These are phyloP conservation scores for Aspergillus pseudotamarii DNA, from an alignment of 2,329 filamentous ascomycete genomes.

Conservation along the genomic window DNA sequence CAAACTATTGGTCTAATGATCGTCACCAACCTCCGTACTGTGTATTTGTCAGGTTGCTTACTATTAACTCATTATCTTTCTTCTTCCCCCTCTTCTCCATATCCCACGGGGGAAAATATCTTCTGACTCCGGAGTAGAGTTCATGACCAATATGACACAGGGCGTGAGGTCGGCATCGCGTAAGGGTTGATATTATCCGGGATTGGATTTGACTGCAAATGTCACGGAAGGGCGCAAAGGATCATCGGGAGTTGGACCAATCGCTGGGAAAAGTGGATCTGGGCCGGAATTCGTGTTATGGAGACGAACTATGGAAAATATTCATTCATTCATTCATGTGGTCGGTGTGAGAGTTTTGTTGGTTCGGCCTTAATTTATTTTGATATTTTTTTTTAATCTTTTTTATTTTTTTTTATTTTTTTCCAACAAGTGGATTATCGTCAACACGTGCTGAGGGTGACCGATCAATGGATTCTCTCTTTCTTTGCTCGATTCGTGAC, in stretches of 20 bases:
- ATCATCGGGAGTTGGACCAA: constrained; percentile 2
- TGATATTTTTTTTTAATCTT: not conserved
- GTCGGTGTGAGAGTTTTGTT: not conserved
- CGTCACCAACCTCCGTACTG: not conserved
- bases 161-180: not conserved
- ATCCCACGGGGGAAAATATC: not conserved
- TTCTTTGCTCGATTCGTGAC: not conserved
- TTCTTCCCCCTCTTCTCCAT: not conserved
- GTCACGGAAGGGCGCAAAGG: constrained; percentile 3
- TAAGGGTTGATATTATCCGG: not conserved
- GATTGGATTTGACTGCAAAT: not conserved
- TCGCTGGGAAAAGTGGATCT: not conserved
- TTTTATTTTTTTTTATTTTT: not conserved
- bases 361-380: not conserved
- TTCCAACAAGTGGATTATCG: not conserved
- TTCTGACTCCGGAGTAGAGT: not conserved
- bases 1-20: constrained; percentile 1
- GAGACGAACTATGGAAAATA: not conserved
- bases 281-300: not conserved
- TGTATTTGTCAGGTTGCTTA: not conserved
- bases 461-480: not conserved
- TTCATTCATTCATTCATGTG: constrained; percentile 2
- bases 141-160: not conserved
- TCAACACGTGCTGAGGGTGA: not conserved
- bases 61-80: not conserved